Conservation (phyloP, 1,284 basidiomycete genomes). For the Cryptococcus sp. region DNA sequence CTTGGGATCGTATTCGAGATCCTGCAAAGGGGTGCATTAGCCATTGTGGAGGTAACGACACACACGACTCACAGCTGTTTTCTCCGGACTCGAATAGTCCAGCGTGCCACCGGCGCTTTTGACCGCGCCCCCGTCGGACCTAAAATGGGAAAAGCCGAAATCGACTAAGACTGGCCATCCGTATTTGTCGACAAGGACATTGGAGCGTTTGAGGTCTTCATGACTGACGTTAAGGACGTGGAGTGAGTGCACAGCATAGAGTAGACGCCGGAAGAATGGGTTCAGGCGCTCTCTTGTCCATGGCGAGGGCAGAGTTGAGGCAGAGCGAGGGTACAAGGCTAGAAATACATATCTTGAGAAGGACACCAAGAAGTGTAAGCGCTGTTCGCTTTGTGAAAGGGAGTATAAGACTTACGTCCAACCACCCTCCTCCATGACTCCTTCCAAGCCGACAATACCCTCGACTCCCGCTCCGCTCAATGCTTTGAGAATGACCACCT, state of each 20-base stretch:
- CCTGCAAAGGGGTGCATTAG: slow-evolving; percentile 17
- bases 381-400: neutral
- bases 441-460: slow-evolving; percentile 47
- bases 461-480: slow-evolving; percentile 40
- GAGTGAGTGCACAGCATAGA: slow-evolving; percentile 38
- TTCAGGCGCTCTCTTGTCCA: slow-evolving; percentile 18
- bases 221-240: slow-evolving; percentile 47
- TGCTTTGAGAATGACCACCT: slow-evolving; percentile 50
- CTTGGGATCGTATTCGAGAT: slow-evolving; percentile 37
- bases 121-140: slow-evolving; percentile 27
- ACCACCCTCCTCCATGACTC: slow-evolving; percentile 44
- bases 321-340: slow-evolving; percentile 31
- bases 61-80: slow-evolving; percentile 34
- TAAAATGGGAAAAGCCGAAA: slow-evolving; percentile 51
- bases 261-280: slow-evolving; percentile 43
- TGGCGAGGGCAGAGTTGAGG: slow-evolving; percentile 13
- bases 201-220: slow-evolving; percentile 52
- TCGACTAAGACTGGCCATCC: slow-evolving; percentile 40
- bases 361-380: no score
- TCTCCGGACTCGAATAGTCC: slow-evolving; percentile 51
- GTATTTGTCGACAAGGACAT: slow-evolving; percentile 37
- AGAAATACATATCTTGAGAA: slow-evolving; percentile 42
- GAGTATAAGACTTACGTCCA: slow-evolving; percentile 45
- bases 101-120: slow-evolving; percentile 46
- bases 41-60: neutral